A percentile compares a stretch with the other conserved stretches of the same genome.
These are phyloP conservation scores for Striga asiatica DNA, from an alignment of 257 asterid genomes.

Conservation along the genomic window DNA sequence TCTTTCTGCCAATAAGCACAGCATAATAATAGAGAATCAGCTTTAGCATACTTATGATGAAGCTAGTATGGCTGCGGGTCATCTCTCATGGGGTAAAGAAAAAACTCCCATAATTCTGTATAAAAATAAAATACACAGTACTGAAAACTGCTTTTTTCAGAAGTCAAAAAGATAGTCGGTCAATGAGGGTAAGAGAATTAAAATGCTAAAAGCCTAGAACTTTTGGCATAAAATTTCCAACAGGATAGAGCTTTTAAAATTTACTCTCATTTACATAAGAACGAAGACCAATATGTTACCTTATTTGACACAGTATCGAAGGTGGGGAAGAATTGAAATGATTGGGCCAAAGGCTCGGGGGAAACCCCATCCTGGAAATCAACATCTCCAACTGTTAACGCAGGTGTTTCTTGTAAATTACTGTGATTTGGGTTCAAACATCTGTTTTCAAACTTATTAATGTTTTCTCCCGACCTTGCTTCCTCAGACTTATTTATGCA, in stretches of 20 bases:
- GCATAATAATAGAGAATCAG: background rate
- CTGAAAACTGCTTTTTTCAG: too few relatives aligned
- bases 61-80: background rate
- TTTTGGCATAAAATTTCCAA: too few relatives aligned
- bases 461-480: conserved; percentile 23
- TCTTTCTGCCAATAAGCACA: conserved; percentile 35
- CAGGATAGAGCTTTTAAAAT: background rate
- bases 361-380: conserved; percentile 36
- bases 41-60: background rate
- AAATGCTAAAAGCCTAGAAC: too few relatives aligned
- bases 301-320: conserved; percentile 37
- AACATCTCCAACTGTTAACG: conserved; percentile 35
- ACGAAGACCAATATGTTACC: conserved; percentile 25
- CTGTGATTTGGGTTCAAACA: conserved; percentile 27
- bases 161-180: too few relatives aligned
- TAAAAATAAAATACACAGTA: too few relatives aligned
- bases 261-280: background rate
- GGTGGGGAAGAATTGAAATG: conserved; percentile 46
- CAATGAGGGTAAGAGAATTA: too few relatives aligned
- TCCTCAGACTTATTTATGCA: conserved; percentile 28
- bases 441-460: conserved; percentile 22
- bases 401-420: conserved; percentile 30
- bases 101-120: too few relatives aligned
- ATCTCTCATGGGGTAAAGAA: too few relatives aligned
- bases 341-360: conserved; percentile 38